These are phyloP conservation scores for Scedosporium boydii DNA, from an alignment of 2,329 filamentous ascomycete species.

Conservation along the genomic window DNA sequence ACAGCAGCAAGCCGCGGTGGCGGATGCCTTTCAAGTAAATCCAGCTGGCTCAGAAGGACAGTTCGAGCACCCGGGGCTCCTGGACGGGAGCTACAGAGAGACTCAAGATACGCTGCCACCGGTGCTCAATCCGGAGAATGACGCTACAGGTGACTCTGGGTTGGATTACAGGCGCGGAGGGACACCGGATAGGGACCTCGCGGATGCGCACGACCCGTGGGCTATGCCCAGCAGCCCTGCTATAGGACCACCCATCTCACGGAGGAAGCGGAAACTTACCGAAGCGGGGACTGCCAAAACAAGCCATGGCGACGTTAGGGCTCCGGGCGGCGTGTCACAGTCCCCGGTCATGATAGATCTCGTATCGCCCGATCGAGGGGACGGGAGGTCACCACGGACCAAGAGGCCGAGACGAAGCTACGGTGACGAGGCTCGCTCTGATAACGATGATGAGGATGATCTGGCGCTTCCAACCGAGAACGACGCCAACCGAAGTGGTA, in stretches of 20 bases:
- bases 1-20: slow-evolving; percentile 24
- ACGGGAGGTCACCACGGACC: background rate
- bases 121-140: slow-evolving; percentile 9
- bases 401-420: background rate
- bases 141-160: slow-evolving; percentile 21
- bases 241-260: slow-evolving; percentile 8
- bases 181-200: slow-evolving; percentile 7
- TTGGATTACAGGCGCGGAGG: background rate
- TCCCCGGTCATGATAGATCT: background rate
- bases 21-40: background rate
- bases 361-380: background rate
- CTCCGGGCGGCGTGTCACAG: no score
- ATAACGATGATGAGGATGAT: background rate
- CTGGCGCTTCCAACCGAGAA: slow-evolving; percentile 15
- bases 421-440: background rate
- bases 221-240: slow-evolving; percentile 35
- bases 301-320: background rate
- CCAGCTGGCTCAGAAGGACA: slow-evolving; percentile 1
- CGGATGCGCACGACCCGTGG: slow-evolving; percentile 24
- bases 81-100: slow-evolving; percentile 19
- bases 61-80: slow-evolving; percentile 10
- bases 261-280: slow-evolving; percentile 6
- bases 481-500: background rate
- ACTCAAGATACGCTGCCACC: slow-evolving; percentile 14
- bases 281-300: background rate